Evolutionary conservation across 257 asterid species (phyloP), one percentile per base, ranked within the genome.

Genomic region (Solanum chmielewskii): DNA sequence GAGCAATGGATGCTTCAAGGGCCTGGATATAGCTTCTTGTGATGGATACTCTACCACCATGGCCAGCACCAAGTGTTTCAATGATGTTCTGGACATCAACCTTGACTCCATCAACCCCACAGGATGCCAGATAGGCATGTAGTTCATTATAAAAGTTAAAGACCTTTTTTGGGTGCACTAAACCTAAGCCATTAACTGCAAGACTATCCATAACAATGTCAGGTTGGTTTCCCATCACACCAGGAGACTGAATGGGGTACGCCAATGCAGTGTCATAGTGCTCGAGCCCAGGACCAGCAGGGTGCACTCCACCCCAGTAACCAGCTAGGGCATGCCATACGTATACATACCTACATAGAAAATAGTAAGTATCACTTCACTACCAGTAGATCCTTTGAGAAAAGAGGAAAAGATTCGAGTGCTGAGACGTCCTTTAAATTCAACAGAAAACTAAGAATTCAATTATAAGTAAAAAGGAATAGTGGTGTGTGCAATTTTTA

Each of bases 301-400:
- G 99, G 77, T 95, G 98, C 82, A 96, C 99, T 45, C 99, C 99
- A 11, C 99, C 99, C 99, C 98, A 96, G 91, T 96, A 96, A 41
- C 99, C 99, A 0, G 97, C 98, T n/a, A 96, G 89, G 83, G 99
- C 98, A 37, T 96, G 99, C 99, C 99, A 96, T n/a, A 90, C 98
- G 18, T 93, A 96, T 5, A 95, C 96, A 45, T 87, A 91, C 89
- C 99, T 96, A 91, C 74, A 88, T 80, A 80, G 66, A 23, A 80
- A 47, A 29, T 11, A 80, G 11, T 31, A 78, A 9, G 66, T 16
- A 29, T 16, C 69, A 47, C 44, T 80, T 45, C 66, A 18, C 15
- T 52, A 78, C 64, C n/a, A 20, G 47, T 21, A 80, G 44, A 80
- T 80, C 44, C 85, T 29, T 15, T 80, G 42, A 47, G 42, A 18